Evolutionary conservation across 1,284 basidiomycete species (phyloP).

Genomic region (Lentinula novae-zelandiae): DNA sequence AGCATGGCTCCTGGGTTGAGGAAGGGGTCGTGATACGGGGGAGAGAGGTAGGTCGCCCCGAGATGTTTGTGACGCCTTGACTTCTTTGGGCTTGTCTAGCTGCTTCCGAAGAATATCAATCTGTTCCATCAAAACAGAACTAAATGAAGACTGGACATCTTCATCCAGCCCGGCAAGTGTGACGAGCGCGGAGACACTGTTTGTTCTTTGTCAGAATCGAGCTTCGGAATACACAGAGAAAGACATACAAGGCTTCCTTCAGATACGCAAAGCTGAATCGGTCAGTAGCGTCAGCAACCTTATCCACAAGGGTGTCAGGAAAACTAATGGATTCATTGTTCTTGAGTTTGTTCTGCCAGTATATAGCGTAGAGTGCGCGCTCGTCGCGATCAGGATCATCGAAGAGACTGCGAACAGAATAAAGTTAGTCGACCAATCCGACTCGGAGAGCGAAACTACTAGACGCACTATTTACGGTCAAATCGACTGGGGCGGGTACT

Average conservation of each 20-base stretch:
- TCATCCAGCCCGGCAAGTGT: conserved; percentile 43
- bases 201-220: not conserved
- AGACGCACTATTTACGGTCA: conserved; percentile 78
- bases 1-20: not conserved
- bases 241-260: conserved; percentile 77
- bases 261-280: conserved; percentile 80
- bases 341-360: conserved; percentile 75
- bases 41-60: not conserved
- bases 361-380: conserved; percentile 61
- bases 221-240: not conserved
- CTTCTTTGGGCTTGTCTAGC: conserved; percentile 39
- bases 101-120: conserved; percentile 60
- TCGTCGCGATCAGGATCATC: conserved; percentile 63
- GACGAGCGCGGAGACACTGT: conserved; percentile 62
- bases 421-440: not conserved
- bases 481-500: conserved; percentile 78
- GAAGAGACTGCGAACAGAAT: conserved; percentile 41
- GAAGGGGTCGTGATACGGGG: not conserved
- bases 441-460: not conserved
- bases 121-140: conserved; percentile 45
- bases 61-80: not conserved
- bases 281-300: conserved; percentile 56
- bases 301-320: conserved; percentile 57
- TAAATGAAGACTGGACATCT: conserved; percentile 44
- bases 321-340: conserved; percentile 59